Conservation (phyloP, 495 filamentous ascomycete species). For the Aeminium ludgeri region DNA sequence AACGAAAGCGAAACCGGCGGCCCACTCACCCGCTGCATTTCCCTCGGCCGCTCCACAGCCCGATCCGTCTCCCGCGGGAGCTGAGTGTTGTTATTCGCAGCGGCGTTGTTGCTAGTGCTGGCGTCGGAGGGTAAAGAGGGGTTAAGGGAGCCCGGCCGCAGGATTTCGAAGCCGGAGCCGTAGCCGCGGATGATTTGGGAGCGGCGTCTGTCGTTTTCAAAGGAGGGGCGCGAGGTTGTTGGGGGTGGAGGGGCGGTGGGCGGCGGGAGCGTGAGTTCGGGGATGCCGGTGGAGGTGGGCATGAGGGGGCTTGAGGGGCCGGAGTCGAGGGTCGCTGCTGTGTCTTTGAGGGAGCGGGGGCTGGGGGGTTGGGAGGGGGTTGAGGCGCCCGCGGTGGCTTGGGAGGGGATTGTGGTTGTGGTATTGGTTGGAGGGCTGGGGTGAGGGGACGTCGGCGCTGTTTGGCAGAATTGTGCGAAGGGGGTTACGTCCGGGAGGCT, state of each 20-base stretch:
- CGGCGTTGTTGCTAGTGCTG: no score
- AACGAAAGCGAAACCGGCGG: constrained; percentile 12
- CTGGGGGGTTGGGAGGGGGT: background rate
- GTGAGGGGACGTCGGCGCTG: constrained; percentile 1
- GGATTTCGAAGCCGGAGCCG: constrained; percentile 45
- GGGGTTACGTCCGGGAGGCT: constrained; percentile 16
- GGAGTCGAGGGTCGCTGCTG: no score
- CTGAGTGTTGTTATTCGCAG: no score
- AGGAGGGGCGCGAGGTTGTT: constrained; percentile 9
- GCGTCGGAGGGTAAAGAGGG: constrained; percentile 3
- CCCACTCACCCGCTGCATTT: constrained; percentile 5
- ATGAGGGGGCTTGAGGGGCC: background rate
- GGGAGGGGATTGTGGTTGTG: background rate
- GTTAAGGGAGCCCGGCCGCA: constrained; percentile 36
- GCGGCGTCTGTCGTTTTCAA: constrained; percentile 25
- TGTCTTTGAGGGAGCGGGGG: background rate
- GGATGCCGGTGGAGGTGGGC: background rate
- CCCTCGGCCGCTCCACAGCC: constrained; percentile 2
- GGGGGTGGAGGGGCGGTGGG: no score
- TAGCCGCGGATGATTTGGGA: constrained; percentile 37
- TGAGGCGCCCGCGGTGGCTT: background rate
- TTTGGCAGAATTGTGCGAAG: constrained; percentile 13
- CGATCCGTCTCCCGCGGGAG: no score
- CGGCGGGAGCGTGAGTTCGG: constrained; percentile 15
- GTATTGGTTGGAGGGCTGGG: constrained; percentile 1